Conservation (phyloP, 371 early-diverging fungal species). For the Mucor saturninus region DNA sequence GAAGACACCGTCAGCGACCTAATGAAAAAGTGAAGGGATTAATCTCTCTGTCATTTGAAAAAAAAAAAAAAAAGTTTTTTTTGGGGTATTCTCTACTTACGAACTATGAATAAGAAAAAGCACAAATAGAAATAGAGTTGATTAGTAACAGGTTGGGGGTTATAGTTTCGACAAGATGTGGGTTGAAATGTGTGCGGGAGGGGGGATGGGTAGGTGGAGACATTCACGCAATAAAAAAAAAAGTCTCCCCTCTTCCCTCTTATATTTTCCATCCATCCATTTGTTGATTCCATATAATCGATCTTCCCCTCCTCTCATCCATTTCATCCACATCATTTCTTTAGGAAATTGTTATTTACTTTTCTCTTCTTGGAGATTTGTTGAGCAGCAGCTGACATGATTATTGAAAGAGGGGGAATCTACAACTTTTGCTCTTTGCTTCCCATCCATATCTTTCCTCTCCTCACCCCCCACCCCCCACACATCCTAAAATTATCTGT, state of each 20-base stretch:
- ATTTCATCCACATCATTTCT: neutral
- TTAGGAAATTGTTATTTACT: slow-evolving; percentile 40
- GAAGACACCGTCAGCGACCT: slow-evolving; percentile 97
- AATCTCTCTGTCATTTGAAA: neutral
- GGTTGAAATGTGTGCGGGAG: neutral
- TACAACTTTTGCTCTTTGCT: neutral
- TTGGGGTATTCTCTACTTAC: slow-evolving; percentile 36
- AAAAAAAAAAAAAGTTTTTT: neutral
- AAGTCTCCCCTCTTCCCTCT: too few relatives aligned
- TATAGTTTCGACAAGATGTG: neutral
- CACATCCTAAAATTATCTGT: neutral
- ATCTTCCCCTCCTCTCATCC: slow-evolving; percentile 26
- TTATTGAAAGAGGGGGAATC: slow-evolving; percentile 30
- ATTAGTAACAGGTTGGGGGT: neutral
- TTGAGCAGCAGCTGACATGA: slow-evolving; percentile 39
- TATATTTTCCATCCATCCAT: neutral
- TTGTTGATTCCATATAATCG: slow-evolving; percentile 1
- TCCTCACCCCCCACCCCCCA: neutral
- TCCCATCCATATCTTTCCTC: neutral
- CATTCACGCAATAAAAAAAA: too few relatives aligned
- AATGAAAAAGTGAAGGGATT: slow-evolving; percentile 26
- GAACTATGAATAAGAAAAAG: slow-evolving; percentile 39
- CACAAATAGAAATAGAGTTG: neutral
- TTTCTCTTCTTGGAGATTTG: slow-evolving; percentile 80
- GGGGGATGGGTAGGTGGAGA: too few relatives aligned